Evolutionary conservation across 1,284 basidiomycete genomes (phyloP).

Genomic region (Naganishia sp.): DNA sequence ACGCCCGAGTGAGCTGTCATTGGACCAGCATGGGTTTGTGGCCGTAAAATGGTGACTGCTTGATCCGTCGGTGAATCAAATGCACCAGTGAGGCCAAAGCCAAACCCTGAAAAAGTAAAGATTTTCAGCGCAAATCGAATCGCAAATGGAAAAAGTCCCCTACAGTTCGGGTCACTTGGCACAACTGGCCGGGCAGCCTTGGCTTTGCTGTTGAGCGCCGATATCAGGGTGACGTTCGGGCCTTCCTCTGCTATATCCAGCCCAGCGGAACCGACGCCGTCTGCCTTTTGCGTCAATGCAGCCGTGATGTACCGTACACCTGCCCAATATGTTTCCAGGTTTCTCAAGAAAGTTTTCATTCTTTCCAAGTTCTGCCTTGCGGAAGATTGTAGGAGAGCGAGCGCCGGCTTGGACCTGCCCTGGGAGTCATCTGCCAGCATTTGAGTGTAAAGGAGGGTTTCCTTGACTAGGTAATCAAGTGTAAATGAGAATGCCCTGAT

Average conservation of each 20-base stretch:
- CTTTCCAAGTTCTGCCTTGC: constrained; percentile 33
- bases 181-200: constrained; percentile 14
- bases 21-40: constrained; percentile 12
- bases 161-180: constrained; percentile 21
- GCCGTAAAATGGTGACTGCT: constrained; percentile 20
- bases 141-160: not conserved
- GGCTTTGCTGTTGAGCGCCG: constrained; percentile 25
- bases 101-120: constrained; percentile 9
- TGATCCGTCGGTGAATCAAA: constrained; percentile 28
- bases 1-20: constrained; percentile 21
- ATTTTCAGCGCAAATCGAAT: not conserved
- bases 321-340: constrained; percentile 33
- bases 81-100: constrained; percentile 23
- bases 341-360: constrained; percentile 31
- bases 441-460: constrained; percentile 22
- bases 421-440: constrained; percentile 14
- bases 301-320: constrained; percentile 37
- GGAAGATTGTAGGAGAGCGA: constrained; percentile 14
- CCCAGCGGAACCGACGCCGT: constrained; percentile 26
- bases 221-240: constrained; percentile 16
- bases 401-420: constrained; percentile 28
- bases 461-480: constrained; percentile 7
- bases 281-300: constrained; percentile 34
- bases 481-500: constrained; percentile 19
- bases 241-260: constrained; percentile 19